phyloP scores from a whole-genome alignment of 148 eudicot species.

The Mesembryanthemum crystallinum region DNA sequence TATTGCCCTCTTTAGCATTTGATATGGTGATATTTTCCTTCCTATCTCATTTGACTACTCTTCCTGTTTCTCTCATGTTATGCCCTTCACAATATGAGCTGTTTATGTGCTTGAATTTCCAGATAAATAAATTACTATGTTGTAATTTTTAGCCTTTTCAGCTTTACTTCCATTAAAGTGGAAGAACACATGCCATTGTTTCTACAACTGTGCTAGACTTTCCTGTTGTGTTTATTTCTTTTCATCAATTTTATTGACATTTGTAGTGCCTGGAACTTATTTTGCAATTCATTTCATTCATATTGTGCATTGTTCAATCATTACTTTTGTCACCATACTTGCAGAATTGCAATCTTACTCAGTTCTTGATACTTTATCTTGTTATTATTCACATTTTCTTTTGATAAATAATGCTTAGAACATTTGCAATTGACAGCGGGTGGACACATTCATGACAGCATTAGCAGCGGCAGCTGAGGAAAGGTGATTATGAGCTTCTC shows the following conservation, averaged over 20 bases:
- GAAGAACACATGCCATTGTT: not conserved
- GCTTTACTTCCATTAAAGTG: not conserved
- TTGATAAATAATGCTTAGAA: not conserved
- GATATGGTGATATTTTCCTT: not conserved
- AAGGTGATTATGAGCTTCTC: conserved; percentile 44
- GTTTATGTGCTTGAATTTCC: not conserved
- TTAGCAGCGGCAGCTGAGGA: conserved; percentile 70
- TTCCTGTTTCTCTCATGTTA: not conserved
- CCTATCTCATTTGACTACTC: not conserved
- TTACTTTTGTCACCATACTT: not conserved
- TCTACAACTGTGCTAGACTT: not conserved
- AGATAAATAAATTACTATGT: not conserved
- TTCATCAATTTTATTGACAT: not conserved
- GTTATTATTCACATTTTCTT: conserved; percentile 11
- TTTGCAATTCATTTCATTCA: not conserved
- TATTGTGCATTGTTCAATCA: not conserved
- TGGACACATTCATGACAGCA: conserved; percentile 71
- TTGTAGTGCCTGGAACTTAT: not conserved
- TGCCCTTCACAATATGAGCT: not conserved
- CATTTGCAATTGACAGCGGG: conserved; percentile 46
- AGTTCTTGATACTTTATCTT: not conserved
- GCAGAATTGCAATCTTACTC: conserved; percentile 5
- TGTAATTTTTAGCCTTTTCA: not conserved
- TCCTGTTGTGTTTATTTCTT: not conserved
- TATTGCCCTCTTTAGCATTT: not conserved